Conservation (phyloP, 805 yeast species). For the Lipomyces sp. region DNA sequence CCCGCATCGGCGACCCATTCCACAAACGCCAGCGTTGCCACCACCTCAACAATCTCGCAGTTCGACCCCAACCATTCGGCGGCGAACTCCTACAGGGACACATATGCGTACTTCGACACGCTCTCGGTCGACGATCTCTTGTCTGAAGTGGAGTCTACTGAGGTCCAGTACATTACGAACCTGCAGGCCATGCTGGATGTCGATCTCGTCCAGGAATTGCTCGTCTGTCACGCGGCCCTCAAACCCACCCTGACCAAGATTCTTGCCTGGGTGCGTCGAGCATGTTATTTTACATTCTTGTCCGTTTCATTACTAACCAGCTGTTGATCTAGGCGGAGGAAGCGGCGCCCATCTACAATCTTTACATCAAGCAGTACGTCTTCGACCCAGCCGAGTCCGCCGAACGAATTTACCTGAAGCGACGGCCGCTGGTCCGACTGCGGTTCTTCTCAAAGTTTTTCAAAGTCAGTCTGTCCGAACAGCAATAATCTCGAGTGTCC, state of each 20-base stretch:
- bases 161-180: slow-evolving; percentile 18
- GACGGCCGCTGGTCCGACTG: slow-evolving; percentile 32
- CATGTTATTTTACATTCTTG: too few relatives aligned
- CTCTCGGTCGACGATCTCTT: slow-evolving; percentile 28
- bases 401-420: slow-evolving; percentile 23
- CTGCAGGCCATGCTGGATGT: slow-evolving; percentile 15
- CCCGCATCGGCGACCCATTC: too few relatives aligned
- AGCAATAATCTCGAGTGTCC: background rate
- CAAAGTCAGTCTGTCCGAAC: slow-evolving; percentile 17
- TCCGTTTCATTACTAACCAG: background rate
- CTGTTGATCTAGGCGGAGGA: slow-evolving; percentile 20
- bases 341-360: slow-evolving; percentile 28
- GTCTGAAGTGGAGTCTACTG: slow-evolving; percentile 16
- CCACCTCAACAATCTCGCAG: background rate
- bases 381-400: slow-evolving; percentile 27
- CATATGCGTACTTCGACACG: slow-evolving; percentile 6
- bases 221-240: slow-evolving; percentile 16
- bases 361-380: slow-evolving; percentile 23
- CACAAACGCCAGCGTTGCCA: background rate
- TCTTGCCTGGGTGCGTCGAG: slow-evolving; percentile 18
- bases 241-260: slow-evolving; percentile 16
- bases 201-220: slow-evolving; percentile 17
- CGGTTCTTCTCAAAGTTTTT: slow-evolving; percentile 31
- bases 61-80: background rate
- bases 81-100: background rate